Base-by-base conservation (phyloP, 495 filamentous ascomycete species). In the Daldinia grandis region DNA sequence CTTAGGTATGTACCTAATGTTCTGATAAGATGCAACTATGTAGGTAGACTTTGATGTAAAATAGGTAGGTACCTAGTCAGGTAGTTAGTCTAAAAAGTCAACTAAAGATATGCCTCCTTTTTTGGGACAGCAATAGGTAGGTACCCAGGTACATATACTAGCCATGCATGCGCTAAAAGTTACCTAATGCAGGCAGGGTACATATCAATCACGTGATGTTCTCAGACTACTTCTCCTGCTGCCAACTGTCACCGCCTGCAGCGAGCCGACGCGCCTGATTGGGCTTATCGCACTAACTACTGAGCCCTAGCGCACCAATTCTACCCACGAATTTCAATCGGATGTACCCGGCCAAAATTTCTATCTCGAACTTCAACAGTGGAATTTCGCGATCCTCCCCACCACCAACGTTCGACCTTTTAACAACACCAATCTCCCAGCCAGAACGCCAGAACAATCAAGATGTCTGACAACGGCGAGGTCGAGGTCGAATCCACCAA, bases 391-490 rank as follows among this genome's bases (percentile, higher is more conserved):
- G 73, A 77, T 68, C 61, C 73, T 77, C 75, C 75, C 75, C 75
- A 77, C 75, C 75, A 75, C 30, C 64, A 69, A 69, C 71, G 58
- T 74, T 75, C 73, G 68, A 69, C 58, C 70, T 66, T 63, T 30
- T 47, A 58, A 66, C 35, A 59, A 59, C 40, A 57, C 42, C 24
- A 66, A 38, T 58, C 44, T 56, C 53, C 59, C 37, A 47, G 62
- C 51, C 66, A 60, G 66, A 66, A 68, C 60, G 61, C 66, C 66
- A 75, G 58, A 74, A 64, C 37, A 57, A 60, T 81, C 88, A 94
- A 84, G 76, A 95, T 95, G 95, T 97, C 94, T 90, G 95, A 98
- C 83, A 88, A 83, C 85, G 94, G 90, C 84, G 95, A 97, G 87
- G 88, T 97, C 84, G 93, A 97, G 87, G 92, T 96, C 81, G 92